phyloP scores from a whole-genome alignment of 2,329 filamentous ascomycete species.

The Ophiostoma tasmaniense region DNA sequence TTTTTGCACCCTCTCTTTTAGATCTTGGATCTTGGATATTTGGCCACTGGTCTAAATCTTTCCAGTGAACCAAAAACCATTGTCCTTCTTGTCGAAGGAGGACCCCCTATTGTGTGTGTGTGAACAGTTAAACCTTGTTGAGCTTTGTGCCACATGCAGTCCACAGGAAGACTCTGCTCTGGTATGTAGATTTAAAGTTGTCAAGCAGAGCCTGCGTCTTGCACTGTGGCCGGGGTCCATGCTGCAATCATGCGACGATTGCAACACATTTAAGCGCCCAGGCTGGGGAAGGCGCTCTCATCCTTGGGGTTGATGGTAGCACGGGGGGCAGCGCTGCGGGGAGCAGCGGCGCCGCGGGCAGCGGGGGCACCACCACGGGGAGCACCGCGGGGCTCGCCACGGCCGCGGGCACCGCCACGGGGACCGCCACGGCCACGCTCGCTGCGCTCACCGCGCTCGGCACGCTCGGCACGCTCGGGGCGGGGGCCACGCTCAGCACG shows the following conservation, averaged over 20 bases:
- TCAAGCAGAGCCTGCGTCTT: not conserved
- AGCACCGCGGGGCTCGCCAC: slow-evolving; percentile 38
- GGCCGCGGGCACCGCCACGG: slow-evolving; percentile 33
- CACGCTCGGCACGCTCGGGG: slow-evolving; percentile 34
- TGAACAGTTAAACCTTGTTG: not conserved
- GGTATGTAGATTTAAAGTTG: not conserved
- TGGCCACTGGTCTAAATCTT: no score
- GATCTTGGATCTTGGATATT: no score
- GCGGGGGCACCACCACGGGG: slow-evolving; percentile 26
- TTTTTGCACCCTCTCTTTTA: not conserved
- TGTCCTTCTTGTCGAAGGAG: slow-evolving; percentile 8
- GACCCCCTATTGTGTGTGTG: slow-evolving; percentile 6
- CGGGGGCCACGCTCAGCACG: slow-evolving; percentile 38
- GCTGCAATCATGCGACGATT: slow-evolving; percentile 7
- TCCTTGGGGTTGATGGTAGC: slow-evolving; percentile 49
- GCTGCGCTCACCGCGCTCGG: slow-evolving; percentile 33
- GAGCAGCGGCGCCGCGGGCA: slow-evolving; percentile 24
- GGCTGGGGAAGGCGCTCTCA: slow-evolving; percentile 52
- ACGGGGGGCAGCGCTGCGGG: slow-evolving; percentile 33
- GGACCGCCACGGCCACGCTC: slow-evolving; percentile 38
- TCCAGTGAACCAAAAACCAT: not conserved
- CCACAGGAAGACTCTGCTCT: not conserved
- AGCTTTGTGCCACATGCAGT: not conserved
- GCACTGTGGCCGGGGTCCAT: slow-evolving; percentile 5
- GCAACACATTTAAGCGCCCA: slow-evolving; percentile 35